These are phyloP conservation scores for Puccinia hordei DNA, from an alignment of 1,284 basidiomycete genomes.

Conservation along the genomic window DNA sequence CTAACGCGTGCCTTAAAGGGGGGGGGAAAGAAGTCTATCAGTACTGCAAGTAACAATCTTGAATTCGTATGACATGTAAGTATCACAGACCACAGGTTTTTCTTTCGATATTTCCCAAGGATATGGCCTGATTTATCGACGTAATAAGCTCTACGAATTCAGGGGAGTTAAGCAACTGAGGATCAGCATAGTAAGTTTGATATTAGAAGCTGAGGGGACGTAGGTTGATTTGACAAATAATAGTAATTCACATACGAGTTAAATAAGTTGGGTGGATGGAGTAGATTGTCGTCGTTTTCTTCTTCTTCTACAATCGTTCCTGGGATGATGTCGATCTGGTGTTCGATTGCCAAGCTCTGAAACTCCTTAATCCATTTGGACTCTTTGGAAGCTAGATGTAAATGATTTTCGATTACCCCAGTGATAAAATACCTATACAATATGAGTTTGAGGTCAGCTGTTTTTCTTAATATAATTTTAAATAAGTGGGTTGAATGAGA, in stretches of 20 bases:
- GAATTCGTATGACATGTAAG: background rate
- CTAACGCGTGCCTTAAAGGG: constrained; percentile 21
- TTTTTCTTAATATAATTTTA: background rate
- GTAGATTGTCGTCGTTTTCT: background rate
- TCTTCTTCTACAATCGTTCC: constrained; percentile 39
- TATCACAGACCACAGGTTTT: constrained; percentile 33
- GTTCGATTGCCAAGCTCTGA: constrained; percentile 24
- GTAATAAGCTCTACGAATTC: constrained; percentile 34
- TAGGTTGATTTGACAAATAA: no score
- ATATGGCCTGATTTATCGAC: constrained; percentile 32
- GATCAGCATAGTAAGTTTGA: no score
- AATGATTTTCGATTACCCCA: constrained; percentile 36
- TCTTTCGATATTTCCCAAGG: constrained; percentile 33
- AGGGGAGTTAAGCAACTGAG: background rate
- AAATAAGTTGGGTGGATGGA: background rate
- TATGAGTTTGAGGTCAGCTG: no score
- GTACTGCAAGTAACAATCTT: background rate
- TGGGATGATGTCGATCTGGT: constrained; percentile 40
- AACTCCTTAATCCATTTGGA: constrained; percentile 31
- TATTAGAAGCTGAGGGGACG: no score
- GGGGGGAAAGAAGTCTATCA: background rate
- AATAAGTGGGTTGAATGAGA: background rate
- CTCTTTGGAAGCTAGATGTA: constrained; percentile 23
- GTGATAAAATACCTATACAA: constrained; percentile 42
- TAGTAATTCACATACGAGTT: constrained; percentile 26